These are phyloP conservation scores for Rhododendron vialii DNA, from an alignment of 148 eudicot genomes.

Conservation along the genomic window DNA sequence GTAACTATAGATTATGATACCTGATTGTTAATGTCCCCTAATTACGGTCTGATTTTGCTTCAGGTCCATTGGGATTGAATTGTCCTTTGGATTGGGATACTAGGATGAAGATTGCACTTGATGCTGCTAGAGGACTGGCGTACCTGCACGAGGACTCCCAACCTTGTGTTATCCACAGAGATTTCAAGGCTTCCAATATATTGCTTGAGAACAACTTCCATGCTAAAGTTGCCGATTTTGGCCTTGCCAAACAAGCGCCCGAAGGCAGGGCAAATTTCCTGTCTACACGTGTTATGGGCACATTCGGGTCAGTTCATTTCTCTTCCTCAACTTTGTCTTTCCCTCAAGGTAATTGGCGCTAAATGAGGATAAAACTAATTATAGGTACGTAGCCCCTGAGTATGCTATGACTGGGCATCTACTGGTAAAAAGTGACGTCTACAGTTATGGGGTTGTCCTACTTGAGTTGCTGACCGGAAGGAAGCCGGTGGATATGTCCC, in stretches of 20 bases:
- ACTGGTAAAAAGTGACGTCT: slow-evolving; percentile 93
- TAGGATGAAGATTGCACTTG: slow-evolving; percentile 95
- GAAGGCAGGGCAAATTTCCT: slow-evolving; percentile 80
- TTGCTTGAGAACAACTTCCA: slow-evolving; percentile 82
- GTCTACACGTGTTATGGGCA: slow-evolving; percentile 97
- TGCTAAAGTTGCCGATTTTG: slow-evolving; percentile 97
- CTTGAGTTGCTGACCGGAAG: slow-evolving; percentile 90
- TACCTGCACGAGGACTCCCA: slow-evolving; percentile 97
- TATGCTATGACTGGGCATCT: slow-evolving; percentile 99
- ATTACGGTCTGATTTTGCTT: slow-evolving; percentile 2
- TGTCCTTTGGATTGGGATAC: slow-evolving; percentile 94
- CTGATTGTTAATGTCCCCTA: background rate
- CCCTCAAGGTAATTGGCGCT: background rate
- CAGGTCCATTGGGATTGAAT: slow-evolving; percentile 83
- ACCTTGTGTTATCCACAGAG: slow-evolving; percentile 94
- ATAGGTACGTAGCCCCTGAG: slow-evolving; percentile 95
- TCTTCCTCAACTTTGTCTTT: slow-evolving; percentile 6
- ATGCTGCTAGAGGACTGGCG: slow-evolving; percentile 97
- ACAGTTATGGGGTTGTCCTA: slow-evolving; percentile 95
- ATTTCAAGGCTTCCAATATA: slow-evolving; percentile 92
- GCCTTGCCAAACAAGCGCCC: slow-evolving; percentile 93
- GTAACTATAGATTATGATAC: background rate
- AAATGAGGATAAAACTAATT: slow-evolving; percentile 18
- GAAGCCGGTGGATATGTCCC: slow-evolving; percentile 94
- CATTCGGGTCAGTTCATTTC: slow-evolving; percentile 74